A percentile compares a stretch with the other conserved stretches of the same genome.
These are phyloP conservation scores for Westerdykella ornata DNA, from an alignment of 2,329 filamentous ascomycete genomes.

Conservation along the genomic window DNA sequence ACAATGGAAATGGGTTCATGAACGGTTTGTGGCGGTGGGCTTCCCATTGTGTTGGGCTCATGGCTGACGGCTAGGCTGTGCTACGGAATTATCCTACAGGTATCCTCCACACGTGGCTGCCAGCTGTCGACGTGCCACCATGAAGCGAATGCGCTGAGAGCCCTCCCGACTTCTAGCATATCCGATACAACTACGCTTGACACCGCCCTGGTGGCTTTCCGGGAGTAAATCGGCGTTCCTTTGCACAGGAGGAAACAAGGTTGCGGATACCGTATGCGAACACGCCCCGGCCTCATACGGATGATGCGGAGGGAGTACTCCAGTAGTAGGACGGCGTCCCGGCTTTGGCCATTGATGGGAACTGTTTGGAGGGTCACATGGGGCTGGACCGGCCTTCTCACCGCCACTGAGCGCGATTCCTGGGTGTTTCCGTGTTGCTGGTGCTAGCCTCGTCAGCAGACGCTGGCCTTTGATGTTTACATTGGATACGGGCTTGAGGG, in stretches of 20 bases:
- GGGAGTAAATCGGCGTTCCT: too few species aligned
- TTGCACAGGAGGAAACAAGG: not conserved
- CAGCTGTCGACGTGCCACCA: too few species aligned
- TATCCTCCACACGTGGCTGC: not conserved
- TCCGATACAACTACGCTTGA: too few species aligned
- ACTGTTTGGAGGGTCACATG: constrained; percentile 15
- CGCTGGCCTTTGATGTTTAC: constrained; percentile 1
- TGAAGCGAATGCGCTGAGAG: too few species aligned
- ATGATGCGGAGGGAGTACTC: not conserved
- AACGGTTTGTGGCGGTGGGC: not conserved
- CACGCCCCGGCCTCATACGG: not conserved
- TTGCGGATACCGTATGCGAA: not conserved
- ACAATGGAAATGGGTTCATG: too few species aligned
- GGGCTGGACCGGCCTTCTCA: constrained; percentile 5
- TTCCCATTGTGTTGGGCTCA: not conserved
- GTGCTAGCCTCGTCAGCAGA: constrained; percentile 2
- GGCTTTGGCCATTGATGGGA: not conserved
- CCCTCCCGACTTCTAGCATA: too few species aligned
- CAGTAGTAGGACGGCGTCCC: not conserved
- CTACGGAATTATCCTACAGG: not conserved
- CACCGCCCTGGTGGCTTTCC: too few species aligned
- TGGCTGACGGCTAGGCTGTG: not conserved
- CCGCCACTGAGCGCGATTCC: constrained; percentile 10
- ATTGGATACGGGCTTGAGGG: constrained; percentile 7
- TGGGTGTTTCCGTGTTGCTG: constrained; percentile 1